A percentile compares a stretch with the other conserved stretches of the same genome.
These are phyloP conservation scores for Dictyostelium capitatum DNA, from an alignment of 78 protist species.

Conservation along the genomic window DNA sequence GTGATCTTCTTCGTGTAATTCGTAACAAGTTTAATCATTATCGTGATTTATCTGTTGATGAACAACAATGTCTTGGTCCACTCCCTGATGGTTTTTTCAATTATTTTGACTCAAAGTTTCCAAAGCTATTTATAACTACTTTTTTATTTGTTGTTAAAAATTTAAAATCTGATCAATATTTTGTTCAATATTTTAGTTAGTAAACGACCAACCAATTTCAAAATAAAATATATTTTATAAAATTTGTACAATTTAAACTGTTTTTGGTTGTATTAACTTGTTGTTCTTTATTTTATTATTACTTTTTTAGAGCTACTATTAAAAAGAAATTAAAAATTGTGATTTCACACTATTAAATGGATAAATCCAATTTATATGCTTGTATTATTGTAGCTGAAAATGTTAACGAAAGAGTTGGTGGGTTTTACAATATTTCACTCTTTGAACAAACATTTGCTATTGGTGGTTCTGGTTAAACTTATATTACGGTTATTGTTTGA, in stretches of 20 bases:
- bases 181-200: conserved; percentile 33
- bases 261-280: neutral
- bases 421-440: no score
- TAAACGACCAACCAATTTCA: neutral
- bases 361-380: no score
- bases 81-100: conserved; percentile 87
- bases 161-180: conserved; percentile 50
- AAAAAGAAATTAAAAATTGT: no score
- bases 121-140: conserved; percentile 68
- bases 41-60: conserved; percentile 71
- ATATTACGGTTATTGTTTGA: no score
- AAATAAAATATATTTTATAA: neutral
- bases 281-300: neutral
- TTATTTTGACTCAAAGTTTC: conserved; percentile 80
- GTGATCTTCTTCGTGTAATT: conserved; percentile 88
- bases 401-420: no score
- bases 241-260: neutral
- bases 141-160: conserved; percentile 40
- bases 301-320: no score
- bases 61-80: conserved; percentile 74
- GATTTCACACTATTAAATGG: no score
- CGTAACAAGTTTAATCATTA: conserved; percentile 89
- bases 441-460: no score
- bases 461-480: no score
- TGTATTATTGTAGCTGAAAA: no score